phyloP scores from a whole-genome alignment of 352 stramenopile genomes.

The Phytophthora europaea region DNA sequence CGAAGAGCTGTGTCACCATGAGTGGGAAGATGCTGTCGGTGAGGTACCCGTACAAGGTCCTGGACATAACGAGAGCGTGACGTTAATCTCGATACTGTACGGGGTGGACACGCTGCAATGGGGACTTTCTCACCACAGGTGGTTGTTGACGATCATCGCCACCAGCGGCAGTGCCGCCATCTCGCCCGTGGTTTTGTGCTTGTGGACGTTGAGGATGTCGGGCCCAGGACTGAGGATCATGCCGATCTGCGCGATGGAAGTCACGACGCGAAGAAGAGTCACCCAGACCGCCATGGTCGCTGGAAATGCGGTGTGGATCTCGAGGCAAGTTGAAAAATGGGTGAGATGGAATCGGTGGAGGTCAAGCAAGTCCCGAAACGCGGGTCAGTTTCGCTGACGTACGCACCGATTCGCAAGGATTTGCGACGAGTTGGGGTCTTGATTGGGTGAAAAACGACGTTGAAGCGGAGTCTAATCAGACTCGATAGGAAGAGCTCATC shows the following conservation, averaged over 20 bases:
- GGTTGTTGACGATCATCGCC: conserved; percentile 42
- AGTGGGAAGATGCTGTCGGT: conserved; percentile 46
- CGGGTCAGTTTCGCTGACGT: conserved; percentile 20
- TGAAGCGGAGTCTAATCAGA: conserved; percentile 21
- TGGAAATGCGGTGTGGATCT: neutral
- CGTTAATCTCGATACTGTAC: conserved; percentile 1
- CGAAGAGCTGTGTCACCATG: conserved; percentile 36
- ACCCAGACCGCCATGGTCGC: conserved; percentile 20
- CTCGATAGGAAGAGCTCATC: conserved; percentile 31
- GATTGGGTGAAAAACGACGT: conserved; percentile 17
- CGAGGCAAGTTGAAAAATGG: conserved; percentile 27
- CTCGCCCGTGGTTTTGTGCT: conserved; percentile 34
- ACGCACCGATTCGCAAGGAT: conserved; percentile 22
- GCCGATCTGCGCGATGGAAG: conserved; percentile 29
- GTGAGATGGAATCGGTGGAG: neutral
- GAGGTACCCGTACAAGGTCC: conserved; percentile 40
- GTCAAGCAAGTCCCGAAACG: conserved; percentile 5
- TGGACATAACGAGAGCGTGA: conserved; percentile 2
- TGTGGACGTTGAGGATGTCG: conserved; percentile 28
- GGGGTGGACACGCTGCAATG: neutral
- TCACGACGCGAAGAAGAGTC: conserved; percentile 34
- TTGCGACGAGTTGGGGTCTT: neutral
- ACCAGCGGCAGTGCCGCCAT: conserved; percentile 37
- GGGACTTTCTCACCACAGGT: conserved; percentile 27
- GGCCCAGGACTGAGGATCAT: conserved; percentile 35